Evolutionary conservation across 306 rosid species (phyloP).

Genomic region (Prunus kanzakura): DNA sequence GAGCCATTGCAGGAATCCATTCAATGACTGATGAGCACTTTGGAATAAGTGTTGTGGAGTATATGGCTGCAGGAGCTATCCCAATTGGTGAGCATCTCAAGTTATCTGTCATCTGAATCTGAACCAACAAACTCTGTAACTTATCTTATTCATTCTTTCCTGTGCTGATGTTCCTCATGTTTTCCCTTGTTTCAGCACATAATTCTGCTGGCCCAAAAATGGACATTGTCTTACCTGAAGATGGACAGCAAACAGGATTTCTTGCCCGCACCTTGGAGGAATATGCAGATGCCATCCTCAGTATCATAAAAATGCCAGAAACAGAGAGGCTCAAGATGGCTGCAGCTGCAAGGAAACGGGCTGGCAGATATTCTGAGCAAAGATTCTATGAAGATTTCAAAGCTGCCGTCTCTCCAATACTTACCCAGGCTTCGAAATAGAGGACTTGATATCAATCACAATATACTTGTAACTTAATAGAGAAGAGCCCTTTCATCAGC

Average conservation of each 20-base stretch:
- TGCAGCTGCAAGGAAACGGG: slow-evolving; percentile 79
- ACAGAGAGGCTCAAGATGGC: slow-evolving; percentile 69
- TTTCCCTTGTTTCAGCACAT: slow-evolving; percentile 58
- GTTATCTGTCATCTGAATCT: not conserved
- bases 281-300: slow-evolving; percentile 76
- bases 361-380: slow-evolving; percentile 78
- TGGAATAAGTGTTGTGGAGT: slow-evolving; percentile 92
- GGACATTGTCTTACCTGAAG: slow-evolving; percentile 89
- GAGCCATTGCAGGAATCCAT: slow-evolving; percentile 86
- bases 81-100: slow-evolving; percentile 71
- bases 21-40: slow-evolving; percentile 98
- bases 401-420: slow-evolving; percentile 58
- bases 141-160: not conserved
- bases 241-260: slow-evolving; percentile 76
- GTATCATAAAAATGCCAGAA: slow-evolving; percentile 57
- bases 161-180: slow-evolving; percentile 17
- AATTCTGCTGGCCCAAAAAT: slow-evolving; percentile 96
- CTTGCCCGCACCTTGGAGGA: slow-evolving; percentile 70
- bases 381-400: slow-evolving; percentile 77
- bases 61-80: slow-evolving; percentile 95
- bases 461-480: not conserved
- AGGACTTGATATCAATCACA: slow-evolving; percentile 1
- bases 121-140: not conserved
- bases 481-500: not conserved
- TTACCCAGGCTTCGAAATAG: slow-evolving; percentile 35